Conservation (phyloP, 2,329 filamentous ascomycete genomes). For the Zymoseptoria brevis region DNA sequence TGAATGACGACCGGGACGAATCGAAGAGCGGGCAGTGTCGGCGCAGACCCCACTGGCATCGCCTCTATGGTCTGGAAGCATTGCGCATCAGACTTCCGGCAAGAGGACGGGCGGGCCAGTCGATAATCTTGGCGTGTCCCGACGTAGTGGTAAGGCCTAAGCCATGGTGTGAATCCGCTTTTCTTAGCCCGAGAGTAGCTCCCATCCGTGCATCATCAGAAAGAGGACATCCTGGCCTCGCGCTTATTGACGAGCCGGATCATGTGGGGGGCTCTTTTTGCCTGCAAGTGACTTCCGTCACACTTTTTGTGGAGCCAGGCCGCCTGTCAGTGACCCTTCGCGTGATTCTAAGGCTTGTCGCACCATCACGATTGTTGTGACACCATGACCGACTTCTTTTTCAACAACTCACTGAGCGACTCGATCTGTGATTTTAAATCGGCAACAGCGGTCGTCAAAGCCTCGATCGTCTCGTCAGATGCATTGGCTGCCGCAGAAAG, state of each 20-base stretch:
- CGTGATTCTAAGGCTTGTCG: background rate
- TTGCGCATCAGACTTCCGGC: background rate
- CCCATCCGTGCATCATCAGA: background rate
- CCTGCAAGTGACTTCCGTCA: background rate
- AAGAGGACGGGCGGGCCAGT: background rate
- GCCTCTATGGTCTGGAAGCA: background rate
- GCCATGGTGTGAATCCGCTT: too few relatives aligned
- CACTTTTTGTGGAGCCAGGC: background rate
- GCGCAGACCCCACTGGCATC: background rate
- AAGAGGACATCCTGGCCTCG: too few relatives aligned
- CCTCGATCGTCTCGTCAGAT: constrained; percentile 11
- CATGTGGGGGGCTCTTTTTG: too few relatives aligned
- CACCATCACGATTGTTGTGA: constrained; percentile 1
- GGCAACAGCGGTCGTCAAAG: constrained; percentile 16
- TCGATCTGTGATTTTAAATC: constrained; percentile 18
- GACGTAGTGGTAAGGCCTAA: background rate
- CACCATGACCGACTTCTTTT: constrained; percentile 1
- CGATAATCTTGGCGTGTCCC: background rate
- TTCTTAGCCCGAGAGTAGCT: too few relatives aligned
- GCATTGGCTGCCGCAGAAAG: constrained; percentile 8
- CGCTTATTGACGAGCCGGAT: too few relatives aligned
- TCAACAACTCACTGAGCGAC: constrained; percentile 11
- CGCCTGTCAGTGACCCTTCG: background rate
- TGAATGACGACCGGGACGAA: background rate
- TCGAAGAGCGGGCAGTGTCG: background rate